phyloP scores from a whole-genome alignment of 192 early-diverging fungal species.

The Geranomyces michiganensis region DNA sequence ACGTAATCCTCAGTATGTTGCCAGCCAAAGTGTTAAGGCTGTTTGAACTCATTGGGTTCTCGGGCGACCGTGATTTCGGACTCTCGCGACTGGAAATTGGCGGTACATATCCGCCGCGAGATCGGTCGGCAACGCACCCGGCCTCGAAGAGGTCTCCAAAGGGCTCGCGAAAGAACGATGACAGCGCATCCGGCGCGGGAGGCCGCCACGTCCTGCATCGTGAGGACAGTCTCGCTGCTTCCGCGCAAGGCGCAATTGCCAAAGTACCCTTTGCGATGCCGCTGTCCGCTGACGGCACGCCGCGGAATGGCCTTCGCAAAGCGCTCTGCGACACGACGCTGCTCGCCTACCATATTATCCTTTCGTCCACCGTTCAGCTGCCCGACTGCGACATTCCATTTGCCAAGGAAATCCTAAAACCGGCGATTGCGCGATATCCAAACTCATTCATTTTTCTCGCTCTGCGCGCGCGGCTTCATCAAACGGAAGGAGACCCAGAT shows the following conservation, averaged over 20 bases:
- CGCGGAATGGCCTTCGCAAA: conserved; percentile 65
- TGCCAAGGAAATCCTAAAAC: conserved; percentile 59
- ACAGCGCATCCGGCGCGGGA: conserved; percentile 3
- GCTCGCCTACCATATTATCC: conserved; percentile 74
- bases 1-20: conserved; percentile 75
- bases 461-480: conserved; percentile 66
- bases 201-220: conserved; percentile 32
- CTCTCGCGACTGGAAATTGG: conserved; percentile 72
- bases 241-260: conserved; percentile 21
- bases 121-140: neutral
- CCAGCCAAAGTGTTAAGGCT: conserved; percentile 72
- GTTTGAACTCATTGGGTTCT: conserved; percentile 83
- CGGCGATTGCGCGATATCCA: conserved; percentile 62
- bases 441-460: conserved; percentile 74
- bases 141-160: neutral
- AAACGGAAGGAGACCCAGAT: conserved; percentile 58
- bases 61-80: conserved; percentile 73
- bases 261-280: conserved; percentile 30
- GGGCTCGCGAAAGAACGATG: conserved; percentile 19
- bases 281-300: conserved; percentile 28
- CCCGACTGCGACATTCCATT: conserved; percentile 69
- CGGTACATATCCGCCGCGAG: conserved; percentile 61
- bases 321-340: conserved; percentile 77
- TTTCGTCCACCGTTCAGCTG: conserved; percentile 70
- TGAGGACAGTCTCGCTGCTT: conserved; percentile 35